These are phyloP conservation scores for Candida freyschussii DNA, from an alignment of 1,139 yeast genomes.

Conservation along the genomic window DNA sequence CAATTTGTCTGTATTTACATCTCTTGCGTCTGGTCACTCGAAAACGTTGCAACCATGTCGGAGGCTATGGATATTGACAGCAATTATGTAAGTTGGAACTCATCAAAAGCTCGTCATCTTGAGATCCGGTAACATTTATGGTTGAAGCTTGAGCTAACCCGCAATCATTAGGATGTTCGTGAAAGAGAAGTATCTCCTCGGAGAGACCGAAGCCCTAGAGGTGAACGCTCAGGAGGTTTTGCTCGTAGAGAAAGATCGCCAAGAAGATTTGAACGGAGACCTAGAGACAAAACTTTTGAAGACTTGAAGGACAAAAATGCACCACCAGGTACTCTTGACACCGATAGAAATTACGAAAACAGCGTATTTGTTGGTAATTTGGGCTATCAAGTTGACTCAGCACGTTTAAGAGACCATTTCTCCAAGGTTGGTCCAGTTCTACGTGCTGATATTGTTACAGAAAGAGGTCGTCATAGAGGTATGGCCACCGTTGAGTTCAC, in stretches of 20 bases:
- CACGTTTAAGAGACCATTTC: constrained; percentile 57
- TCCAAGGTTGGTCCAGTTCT: constrained; percentile 64
- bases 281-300: constrained; percentile 6
- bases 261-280: too few species aligned
- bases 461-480: constrained; percentile 81
- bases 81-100: constrained; percentile 30
- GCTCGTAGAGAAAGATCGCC: constrained; percentile 23
- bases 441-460: constrained; percentile 83
- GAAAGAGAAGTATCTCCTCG: constrained; percentile 31
- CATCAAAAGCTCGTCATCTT: too few species aligned
- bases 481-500: constrained; percentile 91
- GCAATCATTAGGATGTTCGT: constrained; percentile 23
- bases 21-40: too few species aligned
- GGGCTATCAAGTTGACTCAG: constrained; percentile 59
- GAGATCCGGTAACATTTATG: constrained; percentile 20
- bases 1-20: too few species aligned
- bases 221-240: neutral
- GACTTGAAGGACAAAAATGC: constrained; percentile 11
- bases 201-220: constrained; percentile 21
- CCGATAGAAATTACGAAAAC: constrained; percentile 65
- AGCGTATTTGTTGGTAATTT: constrained; percentile 71
- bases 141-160: too few species aligned
- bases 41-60: constrained; percentile 28
- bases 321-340: constrained; percentile 28
- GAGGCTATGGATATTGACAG: constrained; percentile 53